These are phyloP conservation scores for Periconia macrospinosa DNA, from an alignment of 2,329 filamentous ascomycete species.

Conservation along the genomic window DNA sequence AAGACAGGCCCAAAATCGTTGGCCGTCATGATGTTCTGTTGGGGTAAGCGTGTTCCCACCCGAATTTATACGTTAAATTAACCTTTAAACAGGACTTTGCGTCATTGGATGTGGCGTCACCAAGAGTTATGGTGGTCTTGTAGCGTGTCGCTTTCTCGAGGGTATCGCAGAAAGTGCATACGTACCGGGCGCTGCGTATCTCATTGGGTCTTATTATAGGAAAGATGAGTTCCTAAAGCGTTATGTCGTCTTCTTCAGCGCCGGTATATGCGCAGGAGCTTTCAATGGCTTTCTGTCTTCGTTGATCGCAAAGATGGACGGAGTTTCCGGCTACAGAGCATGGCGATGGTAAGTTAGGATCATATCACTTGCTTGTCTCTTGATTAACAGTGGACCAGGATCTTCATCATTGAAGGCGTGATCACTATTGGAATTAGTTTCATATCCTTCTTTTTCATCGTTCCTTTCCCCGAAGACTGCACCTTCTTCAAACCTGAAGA, in stretches of 20 bases:
- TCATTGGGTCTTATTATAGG: constrained; percentile 49
- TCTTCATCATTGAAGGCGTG: constrained; percentile 65
- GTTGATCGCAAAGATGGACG: constrained; percentile 42
- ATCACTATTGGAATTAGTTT: constrained; percentile 54
- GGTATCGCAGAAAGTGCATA: constrained; percentile 35
- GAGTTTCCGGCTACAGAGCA: constrained; percentile 21
- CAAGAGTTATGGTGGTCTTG: constrained; percentile 29
- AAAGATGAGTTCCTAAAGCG: constrained; percentile 57
- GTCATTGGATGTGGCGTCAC: constrained; percentile 36
- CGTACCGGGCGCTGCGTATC: constrained; percentile 30
- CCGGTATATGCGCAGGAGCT: constrained; percentile 57
- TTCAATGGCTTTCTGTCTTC: constrained; percentile 58
- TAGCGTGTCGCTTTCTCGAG: constrained; percentile 32
- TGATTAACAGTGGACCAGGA: constrained; percentile 31
- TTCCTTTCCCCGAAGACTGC: constrained; percentile 51
- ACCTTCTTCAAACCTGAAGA: constrained; percentile 55
- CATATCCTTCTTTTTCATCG: constrained; percentile 53
- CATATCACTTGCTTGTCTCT: not conserved
- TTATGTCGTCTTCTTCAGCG: constrained; percentile 55
- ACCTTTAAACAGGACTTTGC: constrained; percentile 19
- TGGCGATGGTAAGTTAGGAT: constrained; percentile 31
- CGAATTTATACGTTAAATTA: not conserved
- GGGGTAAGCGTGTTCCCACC: constrained; percentile 16
- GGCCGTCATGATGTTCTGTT: constrained; percentile 38
- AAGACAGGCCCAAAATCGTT: constrained; percentile 36